phyloP scores from a whole-genome alignment of 306 rosid genomes.

The Lotus japonicus region DNA sequence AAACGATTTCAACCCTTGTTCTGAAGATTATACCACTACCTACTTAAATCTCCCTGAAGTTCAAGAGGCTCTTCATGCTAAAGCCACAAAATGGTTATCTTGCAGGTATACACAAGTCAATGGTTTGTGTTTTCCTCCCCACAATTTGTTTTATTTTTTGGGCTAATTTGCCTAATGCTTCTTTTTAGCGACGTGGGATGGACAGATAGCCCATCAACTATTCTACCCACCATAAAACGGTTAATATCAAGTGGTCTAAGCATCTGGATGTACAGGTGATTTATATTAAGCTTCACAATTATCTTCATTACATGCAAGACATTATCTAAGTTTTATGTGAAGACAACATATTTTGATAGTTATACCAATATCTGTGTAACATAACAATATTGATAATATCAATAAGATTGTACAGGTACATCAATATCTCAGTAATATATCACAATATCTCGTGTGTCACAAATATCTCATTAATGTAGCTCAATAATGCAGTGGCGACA shows the following conservation, averaged over 20 bases:
- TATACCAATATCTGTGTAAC: too few relatives aligned
- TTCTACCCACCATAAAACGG: conserved; percentile 24
- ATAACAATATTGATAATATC: too few relatives aligned
- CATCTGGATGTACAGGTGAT: conserved; percentile 3
- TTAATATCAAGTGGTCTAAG: conserved; percentile 29
- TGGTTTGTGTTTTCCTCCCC: not conserved
- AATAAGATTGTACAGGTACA: too few relatives aligned
- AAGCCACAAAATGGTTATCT: conserved; percentile 33
- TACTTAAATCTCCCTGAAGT: conserved; percentile 51
- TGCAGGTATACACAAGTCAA: conserved; percentile 37
- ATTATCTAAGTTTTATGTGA: too few relatives aligned
- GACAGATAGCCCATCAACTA: conserved; percentile 35
- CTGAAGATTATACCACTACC: conserved; percentile 26
- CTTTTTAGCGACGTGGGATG: conserved; percentile 31
- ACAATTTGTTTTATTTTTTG: not conserved
- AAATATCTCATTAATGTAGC: too few relatives aligned
- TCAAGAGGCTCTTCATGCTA: conserved; percentile 50
- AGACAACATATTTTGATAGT: too few relatives aligned
- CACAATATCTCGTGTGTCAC: too few relatives aligned
- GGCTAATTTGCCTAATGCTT: not conserved
- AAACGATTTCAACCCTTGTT: conserved; percentile 42
- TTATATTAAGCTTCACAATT: not conserved
- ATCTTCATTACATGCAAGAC: not conserved
- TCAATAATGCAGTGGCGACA: conserved; percentile 47
- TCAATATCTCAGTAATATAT: too few relatives aligned